Percentiles rank a stretch among this genome's conserved stretches.
phyloP scores from a whole-genome alignment of 164 flowering plant genomes.

The grape (Vitis vinifera) region DNA sequence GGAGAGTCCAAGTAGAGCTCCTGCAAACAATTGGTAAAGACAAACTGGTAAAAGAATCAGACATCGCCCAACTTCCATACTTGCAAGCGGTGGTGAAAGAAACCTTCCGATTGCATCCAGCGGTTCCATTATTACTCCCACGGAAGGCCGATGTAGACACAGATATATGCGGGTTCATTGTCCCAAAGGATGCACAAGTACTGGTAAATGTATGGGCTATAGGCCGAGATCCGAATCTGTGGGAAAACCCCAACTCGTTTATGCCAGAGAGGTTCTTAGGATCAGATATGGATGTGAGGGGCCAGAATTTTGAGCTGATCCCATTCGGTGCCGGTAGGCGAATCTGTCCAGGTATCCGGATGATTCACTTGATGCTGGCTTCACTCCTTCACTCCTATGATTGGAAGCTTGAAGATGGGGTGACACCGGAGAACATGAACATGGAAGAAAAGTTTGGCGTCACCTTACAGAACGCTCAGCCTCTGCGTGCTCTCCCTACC shows the following conservation, averaged over 20 bases:
- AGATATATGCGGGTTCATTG: neutral
- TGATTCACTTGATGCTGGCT: conserved; percentile 23
- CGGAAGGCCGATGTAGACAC: conserved; percentile 15
- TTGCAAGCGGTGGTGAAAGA: conserved; percentile 36
- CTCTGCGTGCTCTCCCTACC: no score
- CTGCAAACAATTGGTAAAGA: conserved; percentile 30
- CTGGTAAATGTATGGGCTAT: conserved; percentile 26
- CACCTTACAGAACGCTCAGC: no score
- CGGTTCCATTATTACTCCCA: conserved; percentile 33
- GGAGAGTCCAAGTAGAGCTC: conserved; percentile 22
- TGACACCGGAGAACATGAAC: no score
- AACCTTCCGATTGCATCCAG: conserved; percentile 38
- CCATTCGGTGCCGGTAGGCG: conserved; percentile 29
- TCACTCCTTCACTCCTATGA: conserved; percentile 18
- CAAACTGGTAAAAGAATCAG: conserved; percentile 27
- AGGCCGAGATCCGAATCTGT: conserved; percentile 16
- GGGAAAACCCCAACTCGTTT: conserved; percentile 9
- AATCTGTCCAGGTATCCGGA: conserved; percentile 19
- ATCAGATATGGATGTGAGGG: no score
- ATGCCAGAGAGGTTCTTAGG: no score
- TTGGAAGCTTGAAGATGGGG: neutral
- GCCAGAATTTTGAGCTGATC: neutral
- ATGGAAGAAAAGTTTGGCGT: no score
- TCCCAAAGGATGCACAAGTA: conserved; percentile 22
- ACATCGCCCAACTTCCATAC: conserved; percentile 32